Conservation (phyloP, 306 rosid species). For the Castanospermum australe region DNA sequence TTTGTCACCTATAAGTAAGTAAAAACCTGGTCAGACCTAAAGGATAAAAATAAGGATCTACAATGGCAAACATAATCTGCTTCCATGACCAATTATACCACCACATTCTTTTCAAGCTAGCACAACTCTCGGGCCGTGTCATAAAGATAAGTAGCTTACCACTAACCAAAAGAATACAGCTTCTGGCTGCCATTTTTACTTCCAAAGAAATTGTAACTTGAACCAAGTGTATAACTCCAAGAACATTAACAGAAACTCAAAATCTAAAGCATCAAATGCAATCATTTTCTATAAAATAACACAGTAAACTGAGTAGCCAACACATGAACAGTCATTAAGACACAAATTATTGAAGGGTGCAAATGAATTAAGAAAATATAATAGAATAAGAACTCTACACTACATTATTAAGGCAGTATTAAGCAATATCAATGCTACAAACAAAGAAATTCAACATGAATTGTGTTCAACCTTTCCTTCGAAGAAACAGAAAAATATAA, state of each 20-base stretch:
- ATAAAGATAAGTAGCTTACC: neutral
- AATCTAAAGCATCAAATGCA: slow-evolving; percentile 1
- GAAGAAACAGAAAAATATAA: neutral
- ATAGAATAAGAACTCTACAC: neutral
- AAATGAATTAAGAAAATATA: slow-evolving; percentile 7
- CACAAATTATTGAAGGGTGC: neutral
- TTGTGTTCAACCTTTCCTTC: neutral
- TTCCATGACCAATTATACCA: neutral
- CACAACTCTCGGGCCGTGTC: neutral
- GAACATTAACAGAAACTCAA: neutral
- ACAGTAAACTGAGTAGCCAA: neutral
- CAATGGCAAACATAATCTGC: neutral
- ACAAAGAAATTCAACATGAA: slow-evolving; percentile 1
- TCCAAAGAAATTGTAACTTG: neutral
- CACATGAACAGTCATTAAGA: neutral
- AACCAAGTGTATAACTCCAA: neutral
- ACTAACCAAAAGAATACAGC: neutral
- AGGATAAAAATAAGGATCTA: neutral
- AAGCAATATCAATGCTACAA: neutral
- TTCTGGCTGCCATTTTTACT: neutral
- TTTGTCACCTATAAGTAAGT: neutral
- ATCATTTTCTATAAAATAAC: neutral
- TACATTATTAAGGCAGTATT: neutral
- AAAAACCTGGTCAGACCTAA: neutral
- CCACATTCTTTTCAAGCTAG: neutral